Percentiles rank a stretch among this genome's conserved stretches.
Evolutionary conservation across 169 alveolate species (phyloP).

Genomic region (Ophryocystis elektroscirrha): DNA sequence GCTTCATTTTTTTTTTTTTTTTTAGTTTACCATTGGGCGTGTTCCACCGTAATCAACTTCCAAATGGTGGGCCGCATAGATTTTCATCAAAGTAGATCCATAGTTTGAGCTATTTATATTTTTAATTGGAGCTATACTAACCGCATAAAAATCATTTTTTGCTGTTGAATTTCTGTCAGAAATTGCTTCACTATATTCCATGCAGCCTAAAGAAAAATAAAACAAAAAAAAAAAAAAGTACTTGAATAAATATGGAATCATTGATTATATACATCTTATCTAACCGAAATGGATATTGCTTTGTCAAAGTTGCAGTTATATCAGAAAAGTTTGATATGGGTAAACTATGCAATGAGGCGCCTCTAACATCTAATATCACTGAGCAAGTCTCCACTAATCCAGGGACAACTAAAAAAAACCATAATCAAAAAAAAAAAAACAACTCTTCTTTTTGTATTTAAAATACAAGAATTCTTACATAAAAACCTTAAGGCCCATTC

Average conservation of each 20-base stretch:
- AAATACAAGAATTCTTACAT: conserved; percentile 1
- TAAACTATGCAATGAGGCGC: conserved; percentile 26
- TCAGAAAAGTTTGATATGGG: conserved; percentile 33
- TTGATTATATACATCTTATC: conserved; percentile 30
- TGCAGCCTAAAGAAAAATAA: not conserved
- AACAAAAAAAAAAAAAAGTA: not conserved
- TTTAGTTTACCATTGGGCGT: conserved; percentile 19
- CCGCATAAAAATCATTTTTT: conserved; percentile 24
- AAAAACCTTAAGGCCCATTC: conserved; percentile 36
- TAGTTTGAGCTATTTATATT: too few relatives aligned
- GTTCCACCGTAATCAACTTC: conserved; percentile 36
- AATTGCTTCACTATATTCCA: conserved; percentile 34
- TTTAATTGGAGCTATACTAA: too few relatives aligned
- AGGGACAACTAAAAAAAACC: conserved; percentile 18
- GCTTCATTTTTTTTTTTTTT: too few relatives aligned
- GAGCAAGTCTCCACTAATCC: conserved; percentile 35
- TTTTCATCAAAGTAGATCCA: too few relatives aligned
- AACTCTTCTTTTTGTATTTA: not conserved
- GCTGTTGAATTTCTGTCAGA: conserved; percentile 35
- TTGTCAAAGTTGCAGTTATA: conserved; percentile 27
- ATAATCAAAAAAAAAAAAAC: not conserved
- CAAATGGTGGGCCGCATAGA: conserved; percentile 21
- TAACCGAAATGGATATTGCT: conserved; percentile 38
- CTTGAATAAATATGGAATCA: conserved; percentile 31
- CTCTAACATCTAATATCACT: conserved; percentile 28